phyloP scores from a whole-genome alignment of 2,329 filamentous ascomycete species.

The Colletotrichum coccodes region DNA sequence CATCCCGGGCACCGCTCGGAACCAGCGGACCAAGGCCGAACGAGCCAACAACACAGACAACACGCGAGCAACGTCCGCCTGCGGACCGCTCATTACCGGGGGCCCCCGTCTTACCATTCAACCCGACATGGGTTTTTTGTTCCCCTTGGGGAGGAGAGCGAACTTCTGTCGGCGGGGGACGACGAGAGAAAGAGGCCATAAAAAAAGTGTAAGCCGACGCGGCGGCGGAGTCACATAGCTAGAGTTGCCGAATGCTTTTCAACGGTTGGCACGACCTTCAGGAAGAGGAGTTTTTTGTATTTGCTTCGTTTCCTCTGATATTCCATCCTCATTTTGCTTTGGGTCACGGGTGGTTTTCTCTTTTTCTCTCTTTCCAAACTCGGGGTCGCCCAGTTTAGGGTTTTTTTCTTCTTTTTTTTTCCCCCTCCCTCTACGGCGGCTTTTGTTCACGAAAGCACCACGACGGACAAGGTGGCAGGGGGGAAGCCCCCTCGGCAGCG shows the following conservation, averaged over 20 bases:
- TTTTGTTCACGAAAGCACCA: neutral
- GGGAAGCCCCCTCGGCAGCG: neutral
- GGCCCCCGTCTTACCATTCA: slow-evolving; percentile 1
- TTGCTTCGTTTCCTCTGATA: neutral
- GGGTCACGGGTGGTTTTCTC: neutral
- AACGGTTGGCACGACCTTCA: neutral
- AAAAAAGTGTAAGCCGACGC: neutral
- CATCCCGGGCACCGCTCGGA: no score
- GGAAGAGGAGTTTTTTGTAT: neutral
- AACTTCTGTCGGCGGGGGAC: neutral
- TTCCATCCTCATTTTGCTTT: neutral
- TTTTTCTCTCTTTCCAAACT: neutral
- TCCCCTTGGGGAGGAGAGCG: neutral
- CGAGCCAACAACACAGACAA: slow-evolving; percentile 7
- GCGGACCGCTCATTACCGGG: neutral
- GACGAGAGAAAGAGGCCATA: neutral
- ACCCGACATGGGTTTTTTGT: no score
- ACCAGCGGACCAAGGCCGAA: neutral
- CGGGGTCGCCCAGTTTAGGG: neutral
- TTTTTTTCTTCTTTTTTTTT: neutral
- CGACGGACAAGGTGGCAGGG: neutral
- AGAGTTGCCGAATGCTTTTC: neutral
- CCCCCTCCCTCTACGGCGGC: no score
- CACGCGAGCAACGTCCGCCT: slow-evolving; percentile 7
- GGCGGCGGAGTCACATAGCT: neutral